Percentiles rank a stretch among this genome's conserved stretches.
phyloP scores from a whole-genome alignment of 495 filamentous ascomycete species.

The Friedmanniomyces simplex region DNA sequence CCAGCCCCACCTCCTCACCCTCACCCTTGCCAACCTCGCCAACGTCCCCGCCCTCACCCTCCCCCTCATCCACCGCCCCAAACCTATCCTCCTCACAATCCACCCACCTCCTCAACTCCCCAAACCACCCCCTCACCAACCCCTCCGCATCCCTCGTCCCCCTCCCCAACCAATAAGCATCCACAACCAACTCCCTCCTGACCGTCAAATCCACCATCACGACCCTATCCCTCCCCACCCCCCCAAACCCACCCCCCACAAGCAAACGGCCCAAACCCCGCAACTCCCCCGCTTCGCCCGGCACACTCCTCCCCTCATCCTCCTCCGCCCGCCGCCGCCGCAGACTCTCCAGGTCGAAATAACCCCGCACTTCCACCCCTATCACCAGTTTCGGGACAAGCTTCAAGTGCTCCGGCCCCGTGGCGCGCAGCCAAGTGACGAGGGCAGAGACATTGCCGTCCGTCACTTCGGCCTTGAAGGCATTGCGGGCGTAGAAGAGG shows the following conservation, averaged over 20 bases:
- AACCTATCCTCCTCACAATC: background rate
- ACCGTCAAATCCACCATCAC: background rate
- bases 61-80: background rate
- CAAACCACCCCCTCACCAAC: background rate
- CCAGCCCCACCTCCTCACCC: too few species aligned
- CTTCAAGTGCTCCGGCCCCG: background rate
- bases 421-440: background rate
- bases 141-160: background rate
- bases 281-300: background rate
- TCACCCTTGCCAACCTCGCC: background rate
- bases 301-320: background rate
- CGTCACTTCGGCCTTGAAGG: background rate
- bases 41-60: background rate
- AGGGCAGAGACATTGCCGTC: background rate
- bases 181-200: background rate
- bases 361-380: background rate
- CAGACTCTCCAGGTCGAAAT: background rate
- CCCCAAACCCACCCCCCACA: background rate
- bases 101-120: background rate
- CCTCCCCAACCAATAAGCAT: background rate
- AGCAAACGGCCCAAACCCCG: background rate
- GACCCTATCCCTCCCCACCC: background rate
- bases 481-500: slow-evolving; percentile 5
- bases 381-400: background rate
- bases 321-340: background rate